These are phyloP conservation scores for Fraxinus xanthoxyloides DNA, from an alignment of 305 asterid genomes.

Conservation along the genomic window DNA sequence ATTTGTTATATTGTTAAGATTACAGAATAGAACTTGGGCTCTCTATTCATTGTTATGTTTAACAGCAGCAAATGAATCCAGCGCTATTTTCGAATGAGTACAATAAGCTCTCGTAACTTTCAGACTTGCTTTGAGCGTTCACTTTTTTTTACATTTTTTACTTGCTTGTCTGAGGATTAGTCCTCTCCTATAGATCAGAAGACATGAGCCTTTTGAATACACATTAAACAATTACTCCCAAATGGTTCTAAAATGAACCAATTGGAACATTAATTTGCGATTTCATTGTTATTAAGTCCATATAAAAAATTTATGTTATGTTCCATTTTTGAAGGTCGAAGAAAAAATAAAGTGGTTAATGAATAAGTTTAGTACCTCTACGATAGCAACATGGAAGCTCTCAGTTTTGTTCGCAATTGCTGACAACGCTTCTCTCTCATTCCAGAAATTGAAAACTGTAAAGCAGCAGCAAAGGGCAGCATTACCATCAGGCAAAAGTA, in stretches of 20 bases:
- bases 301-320: not conserved
- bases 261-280: not conserved
- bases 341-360: not conserved
- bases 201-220: not conserved
- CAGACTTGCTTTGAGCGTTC: not conserved
- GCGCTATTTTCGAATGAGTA: not conserved
- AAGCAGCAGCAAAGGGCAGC: slow-evolving; percentile 1
- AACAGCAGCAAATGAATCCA: not conserved
- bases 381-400: slow-evolving; percentile 50
- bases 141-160: not conserved
- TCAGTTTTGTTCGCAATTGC: slow-evolving; percentile 37
- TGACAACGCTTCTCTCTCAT: slow-evolving; percentile 42
- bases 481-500: not conserved
- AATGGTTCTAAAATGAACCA: not conserved
- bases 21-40: not conserved
- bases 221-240: not conserved
- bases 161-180: not conserved
- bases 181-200: not conserved
- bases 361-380: slow-evolving; percentile 36
- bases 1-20: not conserved
- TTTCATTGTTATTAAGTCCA: not conserved
- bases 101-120: not conserved
- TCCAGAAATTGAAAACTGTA: slow-evolving; percentile 36
- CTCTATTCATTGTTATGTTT: not conserved
- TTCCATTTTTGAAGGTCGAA: not conserved